Percentiles rank a stretch among this genome's conserved stretches.
Evolutionary conservation across 2,329 filamentous ascomycete species (phyloP).

Genomic region (Aspergillus melleus): DNA sequence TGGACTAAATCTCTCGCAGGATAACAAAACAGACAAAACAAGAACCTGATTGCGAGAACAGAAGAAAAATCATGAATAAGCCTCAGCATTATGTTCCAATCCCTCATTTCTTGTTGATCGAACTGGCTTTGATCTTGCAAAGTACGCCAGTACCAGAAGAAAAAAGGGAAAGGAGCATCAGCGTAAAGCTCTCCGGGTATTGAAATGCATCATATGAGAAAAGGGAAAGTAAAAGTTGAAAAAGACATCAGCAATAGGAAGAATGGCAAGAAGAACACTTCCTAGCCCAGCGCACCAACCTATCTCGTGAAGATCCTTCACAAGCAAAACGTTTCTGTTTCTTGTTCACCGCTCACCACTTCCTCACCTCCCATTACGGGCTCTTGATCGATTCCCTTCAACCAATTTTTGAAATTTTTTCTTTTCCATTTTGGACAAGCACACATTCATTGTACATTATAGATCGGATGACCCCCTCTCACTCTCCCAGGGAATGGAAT

Average conservation of each 20-base stretch:
- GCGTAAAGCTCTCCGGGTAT: conserved; percentile 27
- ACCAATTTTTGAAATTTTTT: conserved; percentile 1
- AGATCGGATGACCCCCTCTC: conserved; percentile 15
- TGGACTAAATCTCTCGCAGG: conserved; percentile 11
- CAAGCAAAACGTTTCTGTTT: not conserved
- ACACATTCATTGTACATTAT: conserved; percentile 23
- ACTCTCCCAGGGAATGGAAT: conserved; percentile 6
- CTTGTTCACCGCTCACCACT: not conserved
- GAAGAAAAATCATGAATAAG: conserved; percentile 18
- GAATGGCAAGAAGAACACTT: conserved; percentile 7
- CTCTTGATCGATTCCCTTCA: conserved; percentile 9
- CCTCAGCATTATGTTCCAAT: conserved; percentile 14
- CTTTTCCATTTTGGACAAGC: conserved; percentile 6
- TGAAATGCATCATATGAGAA: conserved; percentile 19
- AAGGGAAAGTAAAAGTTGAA: conserved; percentile 7
- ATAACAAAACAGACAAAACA: conserved; percentile 4
- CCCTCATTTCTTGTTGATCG: not conserved
- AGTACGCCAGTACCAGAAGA: not conserved
- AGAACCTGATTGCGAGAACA: conserved; percentile 10
- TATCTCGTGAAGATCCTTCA: conserved; percentile 19
- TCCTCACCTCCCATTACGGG: not conserved
- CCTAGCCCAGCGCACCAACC: conserved; percentile 13
- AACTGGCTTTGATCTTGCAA: not conserved
- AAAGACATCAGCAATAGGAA: conserved; percentile 1
- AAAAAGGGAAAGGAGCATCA: conserved; percentile 11